Evolutionary conservation across 2,329 filamentous ascomycete species (phyloP), one percentile per base, ranked within the genome.

Genomic region (Davidsoniella australis): DNA sequence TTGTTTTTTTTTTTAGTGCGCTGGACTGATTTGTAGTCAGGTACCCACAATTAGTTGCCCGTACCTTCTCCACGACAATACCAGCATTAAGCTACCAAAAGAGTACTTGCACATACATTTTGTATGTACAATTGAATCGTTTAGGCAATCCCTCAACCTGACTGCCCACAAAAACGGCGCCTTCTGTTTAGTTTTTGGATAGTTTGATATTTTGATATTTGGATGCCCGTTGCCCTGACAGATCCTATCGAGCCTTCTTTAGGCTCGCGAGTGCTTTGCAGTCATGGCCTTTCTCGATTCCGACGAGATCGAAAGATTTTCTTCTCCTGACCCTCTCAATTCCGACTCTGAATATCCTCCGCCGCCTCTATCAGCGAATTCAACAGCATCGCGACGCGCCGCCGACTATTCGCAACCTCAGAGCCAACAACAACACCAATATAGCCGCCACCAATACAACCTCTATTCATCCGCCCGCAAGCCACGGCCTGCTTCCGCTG

Each of bases 281-380:
- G 26, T 38, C 16, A 45, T 45, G 41, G 45, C 45, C 12, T 41
- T 41, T 39, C 43, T 18, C 16, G 23, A 24, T 39, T 18, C 36
- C 24, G 18, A 23, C 16, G 33, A 48, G 5, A 40, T 29, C 33
- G 33, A 39, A 9, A 39, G 47, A n/a, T 16, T 49, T 23, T 52
- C 47, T 14, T 52, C 50, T 41, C 50, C 50, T 24, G 50, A 52
- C 29, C 50, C 50, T 41, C 50, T 52, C 5, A 49, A 52, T 46
- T 52, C 50, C 14, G 49, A 51, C 18, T 39, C 45, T 10, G 49
- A 48, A 17, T 43, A 44, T 36, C 29, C 38, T 16, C 49, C 29
- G 17, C 37, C 47, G 29, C 39, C 38, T n/a, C 42, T 37, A 39
- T n/a, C 43, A 5, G 37, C 40, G 12, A 33, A 6, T 17, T 50